Evolutionary conservation across 495 filamentous ascomycete species (phyloP).

Genomic region (Neurospora sp.): DNA sequence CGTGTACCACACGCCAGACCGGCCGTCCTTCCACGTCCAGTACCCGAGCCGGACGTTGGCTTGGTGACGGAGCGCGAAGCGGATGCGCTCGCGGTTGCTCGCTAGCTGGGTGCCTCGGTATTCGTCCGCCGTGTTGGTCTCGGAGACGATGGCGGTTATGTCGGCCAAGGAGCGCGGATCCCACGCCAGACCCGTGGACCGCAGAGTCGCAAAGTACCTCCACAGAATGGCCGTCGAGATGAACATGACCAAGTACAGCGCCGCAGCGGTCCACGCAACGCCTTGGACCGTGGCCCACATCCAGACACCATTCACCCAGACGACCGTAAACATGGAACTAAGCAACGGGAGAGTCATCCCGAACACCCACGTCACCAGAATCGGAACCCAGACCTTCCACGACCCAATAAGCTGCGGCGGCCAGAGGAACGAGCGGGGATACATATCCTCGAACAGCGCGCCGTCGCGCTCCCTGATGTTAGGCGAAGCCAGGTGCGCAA

Average conservation of each 20-base stretch:
- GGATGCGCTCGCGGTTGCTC: conserved; percentile 42
- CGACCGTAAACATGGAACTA: conserved; percentile 38
- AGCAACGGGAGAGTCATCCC: conserved; percentile 37
- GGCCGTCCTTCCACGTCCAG: conserved; percentile 54
- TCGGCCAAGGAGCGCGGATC: conserved; percentile 74
- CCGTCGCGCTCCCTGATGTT: conserved; percentile 34
- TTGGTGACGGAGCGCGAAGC: conserved; percentile 32
- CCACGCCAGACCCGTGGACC: conserved; percentile 70
- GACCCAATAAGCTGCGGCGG: conserved; percentile 28
- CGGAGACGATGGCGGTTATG: conserved; percentile 59
- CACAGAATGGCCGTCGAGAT: conserved; percentile 45
- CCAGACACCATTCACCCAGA: conserved; percentile 44
- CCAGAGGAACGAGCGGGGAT: conserved; percentile 40
- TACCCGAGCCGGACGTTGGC: conserved; percentile 65
- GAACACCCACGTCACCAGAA: conserved; percentile 33
- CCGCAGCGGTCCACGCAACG: conserved; percentile 69
- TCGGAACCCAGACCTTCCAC: conserved; percentile 36
- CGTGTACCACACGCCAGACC: conserved; percentile 31
- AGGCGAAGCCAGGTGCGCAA: conserved; percentile 59
- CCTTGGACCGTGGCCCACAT: conserved; percentile 67
- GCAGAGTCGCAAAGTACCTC: conserved; percentile 35
- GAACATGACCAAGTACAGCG: conserved; percentile 56
- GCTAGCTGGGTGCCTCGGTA: conserved; percentile 47
- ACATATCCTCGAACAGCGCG: conserved; percentile 43
- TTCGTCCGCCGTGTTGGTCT: conserved; percentile 65